phyloP scores from a whole-genome alignment of 176 grass and related monocot species.

The bread wheat (Triticum aestivum) region DNA sequence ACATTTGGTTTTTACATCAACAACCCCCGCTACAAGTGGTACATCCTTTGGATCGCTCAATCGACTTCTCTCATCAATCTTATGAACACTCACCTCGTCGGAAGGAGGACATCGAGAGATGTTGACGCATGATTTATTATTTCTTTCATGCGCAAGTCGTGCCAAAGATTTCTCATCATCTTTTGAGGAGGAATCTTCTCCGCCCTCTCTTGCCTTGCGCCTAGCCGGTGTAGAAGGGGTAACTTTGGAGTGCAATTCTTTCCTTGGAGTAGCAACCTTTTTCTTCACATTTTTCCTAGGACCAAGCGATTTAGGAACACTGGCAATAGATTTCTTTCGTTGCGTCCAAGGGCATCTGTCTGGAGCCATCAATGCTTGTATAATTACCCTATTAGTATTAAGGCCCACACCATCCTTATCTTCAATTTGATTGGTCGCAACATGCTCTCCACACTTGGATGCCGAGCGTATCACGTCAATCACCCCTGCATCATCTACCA shows the following conservation, averaged over 20 bases:
- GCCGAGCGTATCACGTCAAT: neutral
- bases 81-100: neutral
- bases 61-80: neutral
- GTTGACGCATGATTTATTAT: conserved; percentile 26
- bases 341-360: conserved; percentile 44
- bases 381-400: conserved; percentile 26
- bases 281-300: conserved; percentile 24
- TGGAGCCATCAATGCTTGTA: conserved; percentile 54
- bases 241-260: neutral
- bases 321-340: conserved; percentile 23
- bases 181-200: conserved; percentile 8
- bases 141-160: conserved; percentile 26
- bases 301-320: conserved; percentile 16
- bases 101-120: conserved; percentile 39
- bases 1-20: neutral
- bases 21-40: neutral
- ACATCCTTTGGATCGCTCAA: neutral
- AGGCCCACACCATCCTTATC: conserved; percentile 16
- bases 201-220: conserved; percentile 2
- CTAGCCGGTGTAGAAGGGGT: neutral
- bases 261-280: neutral
- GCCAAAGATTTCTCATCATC: conserved; percentile 30
- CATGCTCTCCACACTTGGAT: conserved; percentile 10
- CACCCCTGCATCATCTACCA: neutral
- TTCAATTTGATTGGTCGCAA: neutral